A percentile compares a stretch with the other conserved stretches of the same genome.
Conservation (phyloP, 768 basidiomycete genomes). For the Amanita pallidorosea region DNA sequence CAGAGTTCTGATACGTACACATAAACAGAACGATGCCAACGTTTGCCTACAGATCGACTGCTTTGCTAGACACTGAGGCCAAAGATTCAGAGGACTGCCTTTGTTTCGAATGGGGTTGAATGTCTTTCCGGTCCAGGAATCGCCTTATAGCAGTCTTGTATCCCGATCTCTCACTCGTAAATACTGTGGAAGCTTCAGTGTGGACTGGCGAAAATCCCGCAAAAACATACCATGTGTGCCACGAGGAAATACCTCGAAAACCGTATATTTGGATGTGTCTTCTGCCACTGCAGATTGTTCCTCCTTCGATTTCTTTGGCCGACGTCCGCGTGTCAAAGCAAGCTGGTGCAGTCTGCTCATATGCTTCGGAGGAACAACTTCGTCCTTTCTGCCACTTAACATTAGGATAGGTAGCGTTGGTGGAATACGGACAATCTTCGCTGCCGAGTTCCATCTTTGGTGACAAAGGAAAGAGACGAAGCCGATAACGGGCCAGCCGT, state of each 20-base stretch:
- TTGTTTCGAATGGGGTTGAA: neutral
- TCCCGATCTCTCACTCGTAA: neutral
- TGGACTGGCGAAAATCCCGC: neutral
- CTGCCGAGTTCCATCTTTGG: constrained; percentile 57
- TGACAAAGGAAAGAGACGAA: constrained; percentile 53
- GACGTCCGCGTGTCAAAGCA: constrained; percentile 10
- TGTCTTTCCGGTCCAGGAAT: neutral
- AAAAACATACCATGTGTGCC: neutral
- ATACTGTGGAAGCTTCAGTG: neutral
- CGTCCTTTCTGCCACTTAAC: constrained; percentile 45
- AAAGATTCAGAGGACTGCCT: neutral
- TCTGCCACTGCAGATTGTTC: neutral
- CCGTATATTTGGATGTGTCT: neutral
- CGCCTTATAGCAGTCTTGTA: neutral
- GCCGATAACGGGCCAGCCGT: constrained; percentile 13
- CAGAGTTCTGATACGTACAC: neutral
- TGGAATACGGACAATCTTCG: constrained; percentile 27
- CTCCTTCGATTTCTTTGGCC: neutral
- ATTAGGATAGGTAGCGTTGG: constrained; percentile 43
- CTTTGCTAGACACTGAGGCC: neutral
- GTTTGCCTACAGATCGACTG: neutral
- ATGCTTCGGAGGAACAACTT: constrained; percentile 42
- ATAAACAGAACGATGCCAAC: neutral
- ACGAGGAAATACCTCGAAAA: neutral
- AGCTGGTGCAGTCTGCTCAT: constrained; percentile 44